phyloP scores from a whole-genome alignment of 2,329 filamentous ascomycete species.

The Monosporascus sp. region DNA sequence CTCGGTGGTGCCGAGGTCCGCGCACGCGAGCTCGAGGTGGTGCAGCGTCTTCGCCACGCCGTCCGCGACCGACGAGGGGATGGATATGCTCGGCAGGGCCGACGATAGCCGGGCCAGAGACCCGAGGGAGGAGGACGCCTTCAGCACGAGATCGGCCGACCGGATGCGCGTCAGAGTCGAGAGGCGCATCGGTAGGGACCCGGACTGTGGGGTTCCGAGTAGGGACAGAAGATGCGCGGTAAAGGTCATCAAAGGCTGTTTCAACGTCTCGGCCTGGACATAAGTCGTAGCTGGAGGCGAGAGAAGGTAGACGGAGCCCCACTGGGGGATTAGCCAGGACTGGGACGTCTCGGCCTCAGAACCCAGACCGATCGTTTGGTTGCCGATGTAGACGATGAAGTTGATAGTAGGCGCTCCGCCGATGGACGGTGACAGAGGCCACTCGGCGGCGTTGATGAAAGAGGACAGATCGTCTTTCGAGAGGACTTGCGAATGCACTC shows the following conservation, averaged over 20 bases:
- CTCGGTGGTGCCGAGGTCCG: constrained; percentile 57
- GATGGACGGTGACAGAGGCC: constrained; percentile 92
- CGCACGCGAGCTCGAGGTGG: constrained; percentile 73
- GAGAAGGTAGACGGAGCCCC: constrained; percentile 70
- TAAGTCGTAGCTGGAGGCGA: constrained; percentile 38
- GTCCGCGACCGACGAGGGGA: constrained; percentile 79
- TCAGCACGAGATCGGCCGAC: constrained; percentile 77
- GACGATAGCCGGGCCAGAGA: constrained; percentile 80
- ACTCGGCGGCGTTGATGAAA: constrained; percentile 97
- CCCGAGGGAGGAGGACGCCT: constrained; percentile 89
- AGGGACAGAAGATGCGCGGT: constrained; percentile 85
- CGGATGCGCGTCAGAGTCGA: constrained; percentile 82
- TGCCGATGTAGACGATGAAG: constrained; percentile 86
- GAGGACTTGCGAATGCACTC: constrained; percentile 60
- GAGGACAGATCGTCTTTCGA: constrained; percentile 83
- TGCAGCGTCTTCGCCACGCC: constrained; percentile 75
- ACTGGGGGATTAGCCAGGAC: constrained; percentile 91
- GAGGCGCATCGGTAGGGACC: constrained; percentile 79
- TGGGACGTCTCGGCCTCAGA: constrained; percentile 45
- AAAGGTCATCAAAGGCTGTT: constrained; percentile 81
- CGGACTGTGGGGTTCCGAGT: constrained; percentile 75
- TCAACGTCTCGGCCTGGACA: constrained; percentile 62
- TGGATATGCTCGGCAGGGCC: constrained; percentile 84
- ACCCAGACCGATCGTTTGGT: constrained; percentile 59
- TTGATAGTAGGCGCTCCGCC: constrained; percentile 91